Conservation (phyloP, 2,329 filamentous ascomycete genomes). For the Aspergillus aculeatus region DNA sequence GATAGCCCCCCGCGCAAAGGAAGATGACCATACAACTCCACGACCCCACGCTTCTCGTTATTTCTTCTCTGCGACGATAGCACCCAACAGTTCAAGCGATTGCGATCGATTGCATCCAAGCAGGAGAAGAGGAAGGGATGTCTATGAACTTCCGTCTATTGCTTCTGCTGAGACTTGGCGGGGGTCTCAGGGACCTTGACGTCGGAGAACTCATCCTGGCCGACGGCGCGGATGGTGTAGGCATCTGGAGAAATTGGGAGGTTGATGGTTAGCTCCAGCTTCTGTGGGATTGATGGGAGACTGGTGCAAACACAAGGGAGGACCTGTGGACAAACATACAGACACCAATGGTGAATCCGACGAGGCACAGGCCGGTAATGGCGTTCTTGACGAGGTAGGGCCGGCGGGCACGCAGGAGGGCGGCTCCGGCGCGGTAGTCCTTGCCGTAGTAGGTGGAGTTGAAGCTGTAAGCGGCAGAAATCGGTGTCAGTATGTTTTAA, state of each 20-base stretch:
- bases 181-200: conserved; percentile 82
- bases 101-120: neutral
- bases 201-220: conserved; percentile 96
- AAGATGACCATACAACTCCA: neutral
- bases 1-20: neutral
- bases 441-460: conserved; percentile 91
- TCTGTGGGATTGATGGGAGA: neutral
- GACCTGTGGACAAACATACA: conserved; percentile 63
- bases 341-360: conserved; percentile 74
- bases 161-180: conserved; percentile 30
- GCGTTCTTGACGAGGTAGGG: conserved; percentile 92
- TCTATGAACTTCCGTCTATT: conserved; percentile 19
- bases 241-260: conserved; percentile 50
- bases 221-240: conserved; percentile 77
- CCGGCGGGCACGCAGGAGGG: conserved; percentile 85
- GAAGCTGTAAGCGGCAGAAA: conserved; percentile 44
- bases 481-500: neutral
- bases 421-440: conserved; percentile 78
- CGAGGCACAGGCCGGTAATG: conserved; percentile 72
- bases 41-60: neutral
- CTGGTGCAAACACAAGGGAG: neutral
- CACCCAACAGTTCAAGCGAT: neutral
- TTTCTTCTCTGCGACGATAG: neutral
- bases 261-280: neutral
- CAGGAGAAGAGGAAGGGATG: neutral